Evolutionary conservation across 2,329 filamentous ascomycete genomes (phyloP).

Genomic region (Cladosporium cucumerinum): DNA sequence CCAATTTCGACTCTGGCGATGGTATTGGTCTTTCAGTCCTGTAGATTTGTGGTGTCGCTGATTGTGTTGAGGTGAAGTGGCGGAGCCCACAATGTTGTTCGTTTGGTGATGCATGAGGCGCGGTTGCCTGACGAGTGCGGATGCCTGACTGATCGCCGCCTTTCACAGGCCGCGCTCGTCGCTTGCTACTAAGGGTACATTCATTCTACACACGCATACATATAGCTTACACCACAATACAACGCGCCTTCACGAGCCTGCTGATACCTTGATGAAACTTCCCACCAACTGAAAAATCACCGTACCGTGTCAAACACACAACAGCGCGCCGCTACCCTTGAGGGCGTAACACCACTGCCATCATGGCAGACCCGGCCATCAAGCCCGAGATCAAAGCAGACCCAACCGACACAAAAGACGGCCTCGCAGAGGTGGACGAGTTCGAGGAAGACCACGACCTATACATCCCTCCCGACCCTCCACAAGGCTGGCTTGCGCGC

Average conservation of each 20-base stretch:
- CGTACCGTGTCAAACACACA: not conserved
- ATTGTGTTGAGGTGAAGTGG: not conserved
- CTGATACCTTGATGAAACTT: not conserved
- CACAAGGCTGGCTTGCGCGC: constrained; percentile 63
- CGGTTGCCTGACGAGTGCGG: not conserved
- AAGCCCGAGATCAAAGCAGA: constrained; percentile 30
- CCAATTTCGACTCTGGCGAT: not conserved
- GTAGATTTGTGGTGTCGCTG: not conserved
- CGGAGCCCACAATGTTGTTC: not conserved
- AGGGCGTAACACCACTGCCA: not conserved
- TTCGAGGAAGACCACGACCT: constrained; percentile 35
- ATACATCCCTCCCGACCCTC: constrained; percentile 24
- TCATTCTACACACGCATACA: not conserved
- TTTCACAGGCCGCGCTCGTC: not conserved
- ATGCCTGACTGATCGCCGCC: not conserved
- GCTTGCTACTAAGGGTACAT: not conserved
- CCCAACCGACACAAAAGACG: constrained; percentile 10
- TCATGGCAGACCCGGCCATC: constrained; percentile 17
- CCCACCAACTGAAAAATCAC: not conserved
- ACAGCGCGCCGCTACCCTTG: not conserved
- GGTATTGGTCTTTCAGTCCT: not conserved
- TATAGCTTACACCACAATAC: not conserved
- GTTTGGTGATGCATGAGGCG: not conserved
- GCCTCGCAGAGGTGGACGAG: constrained; percentile 27
- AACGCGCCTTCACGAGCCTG: not conserved